Evolutionary conservation across 2,329 filamentous ascomycete species (phyloP).

Genomic region (Colletotrichum lupini): DNA sequence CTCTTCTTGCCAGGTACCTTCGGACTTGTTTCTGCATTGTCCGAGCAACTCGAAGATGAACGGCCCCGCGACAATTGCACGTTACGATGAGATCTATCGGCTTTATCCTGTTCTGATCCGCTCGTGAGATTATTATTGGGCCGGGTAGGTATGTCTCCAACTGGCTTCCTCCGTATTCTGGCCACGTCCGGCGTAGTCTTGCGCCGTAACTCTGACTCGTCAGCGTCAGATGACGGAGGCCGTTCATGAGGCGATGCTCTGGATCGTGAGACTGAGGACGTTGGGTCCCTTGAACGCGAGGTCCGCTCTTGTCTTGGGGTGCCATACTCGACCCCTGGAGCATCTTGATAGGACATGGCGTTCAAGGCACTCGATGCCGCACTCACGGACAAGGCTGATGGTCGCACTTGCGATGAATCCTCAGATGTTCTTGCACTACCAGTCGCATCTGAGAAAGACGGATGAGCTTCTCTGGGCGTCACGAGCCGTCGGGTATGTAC

Average conservation of each 20-base stretch:
- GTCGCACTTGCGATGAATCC: conserved; percentile 50
- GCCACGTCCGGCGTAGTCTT: conserved; percentile 19
- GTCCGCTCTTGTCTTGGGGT: conserved; percentile 17
- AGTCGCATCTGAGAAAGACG: conserved; percentile 41
- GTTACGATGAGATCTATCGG: neutral
- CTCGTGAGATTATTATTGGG: conserved; percentile 4
- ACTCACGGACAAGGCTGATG: conserved; percentile 63
- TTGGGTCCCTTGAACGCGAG: neutral
- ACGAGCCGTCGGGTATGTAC: conserved; percentile 65
- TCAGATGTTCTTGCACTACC: conserved; percentile 50
- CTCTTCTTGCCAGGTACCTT: neutral
- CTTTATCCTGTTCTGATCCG: conserved; percentile 22
- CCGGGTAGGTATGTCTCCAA: neutral
- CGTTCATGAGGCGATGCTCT: conserved; percentile 4
- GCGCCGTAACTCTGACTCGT: conserved; percentile 8
- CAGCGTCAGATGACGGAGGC: neutral
- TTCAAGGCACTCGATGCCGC: conserved; percentile 67
- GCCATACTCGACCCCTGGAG: conserved; percentile 12
- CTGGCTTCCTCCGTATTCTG: conserved; percentile 28
- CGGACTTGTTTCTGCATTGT: neutral
- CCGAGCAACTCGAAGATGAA: conserved; percentile 24
- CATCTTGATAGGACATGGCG: conserved; percentile 39
- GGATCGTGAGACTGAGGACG: neutral
- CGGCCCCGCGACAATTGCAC: neutral
- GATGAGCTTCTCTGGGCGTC: conserved; percentile 48